phyloP scores from a whole-genome alignment of 306 rosid species.

The Dryas drummondii region DNA sequence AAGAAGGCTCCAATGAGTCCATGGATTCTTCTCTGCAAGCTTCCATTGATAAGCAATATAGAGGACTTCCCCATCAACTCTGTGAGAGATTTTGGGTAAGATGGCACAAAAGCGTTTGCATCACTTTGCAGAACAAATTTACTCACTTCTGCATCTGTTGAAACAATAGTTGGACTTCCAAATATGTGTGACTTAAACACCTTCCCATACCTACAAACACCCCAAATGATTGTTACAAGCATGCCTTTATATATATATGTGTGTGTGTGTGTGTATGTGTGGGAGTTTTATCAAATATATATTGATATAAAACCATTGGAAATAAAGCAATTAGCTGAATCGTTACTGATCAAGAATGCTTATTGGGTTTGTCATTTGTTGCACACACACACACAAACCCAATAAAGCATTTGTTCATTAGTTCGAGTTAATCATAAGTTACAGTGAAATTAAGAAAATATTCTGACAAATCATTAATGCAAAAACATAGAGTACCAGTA shows the following conservation, averaged over 20 bases:
- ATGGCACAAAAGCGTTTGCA: constrained; percentile 83
- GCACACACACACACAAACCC: background rate
- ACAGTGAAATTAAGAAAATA: background rate
- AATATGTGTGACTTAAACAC: constrained; percentile 97
- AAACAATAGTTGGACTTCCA: constrained; percentile 84
- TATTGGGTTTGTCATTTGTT: background rate
- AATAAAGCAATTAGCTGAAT: background rate
- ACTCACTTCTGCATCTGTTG: constrained; percentile 89
- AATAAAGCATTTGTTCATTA: background rate
- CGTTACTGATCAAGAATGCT: background rate
- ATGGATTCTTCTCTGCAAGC: constrained; percentile 90
- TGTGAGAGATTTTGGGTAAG: constrained; percentile 84
- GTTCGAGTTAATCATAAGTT: background rate
- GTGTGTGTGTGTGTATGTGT: background rate
- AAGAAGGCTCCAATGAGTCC: constrained; percentile 92
- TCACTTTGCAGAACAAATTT: constrained; percentile 87
- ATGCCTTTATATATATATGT: background rate
- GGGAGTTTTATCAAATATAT: too few species aligned
- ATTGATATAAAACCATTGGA: background rate
- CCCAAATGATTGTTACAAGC: background rate
- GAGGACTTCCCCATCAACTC: constrained; percentile 94
- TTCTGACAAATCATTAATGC: background rate
- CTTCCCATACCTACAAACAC: constrained; percentile 70
- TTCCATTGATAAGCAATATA: constrained; percentile 87
- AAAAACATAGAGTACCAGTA: background rate